Evolutionary conservation across 495 filamentous ascomycete genomes (phyloP), one percentile per base, ranked within the genome.

Genomic region (Aspergillus heteromorphus): DNA sequence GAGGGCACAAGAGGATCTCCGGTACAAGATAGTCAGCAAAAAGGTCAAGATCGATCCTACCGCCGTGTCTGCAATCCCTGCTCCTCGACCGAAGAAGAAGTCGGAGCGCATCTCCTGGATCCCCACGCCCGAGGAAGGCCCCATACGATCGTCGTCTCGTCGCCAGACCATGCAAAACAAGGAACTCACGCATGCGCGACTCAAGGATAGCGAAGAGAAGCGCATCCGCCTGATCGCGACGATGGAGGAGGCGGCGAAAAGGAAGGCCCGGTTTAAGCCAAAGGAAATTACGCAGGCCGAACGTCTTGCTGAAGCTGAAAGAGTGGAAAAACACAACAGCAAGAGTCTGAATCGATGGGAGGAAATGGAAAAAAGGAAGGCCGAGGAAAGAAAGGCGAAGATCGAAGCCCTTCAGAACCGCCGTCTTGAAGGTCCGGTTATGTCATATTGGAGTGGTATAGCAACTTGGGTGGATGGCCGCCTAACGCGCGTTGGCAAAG

Each of bases 261-360:
- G 79, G 62, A 87, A 89, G 61, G 87, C 87, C 55, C 84, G 86
- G 25, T 65, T 81, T 20, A 89, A 89, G 66, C 87, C 88, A 9
- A 83, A 83, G 59, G 75, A 84, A 43, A 87, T 96, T 87, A 95
- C 90, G 19, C 93, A 97, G 66, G 88, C 77, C n/a, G 85, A 97
- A 55, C 85, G 89, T 30, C 74, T 98, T 38, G 83, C 82, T 11
- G 89, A 95, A 66, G 93, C 92, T 19, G 91, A 85, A 21, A 73
- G 85, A 59, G 82, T 91, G 25, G 92, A 97, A 67, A 84, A 84
- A 68, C 73, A 81, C 54, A 98, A 97, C 62, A 80, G 86, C 48
- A 95, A 92, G 76, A 96, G 89, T 74, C 70, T 98, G 61, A 95
- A 91, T 61, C 80, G 87, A 36, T 98, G 93, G 92, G 92, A 97